These are phyloP conservation scores for Phytophthora rubi DNA, from an alignment of 352 stramenopile species.

Conservation along the genomic window DNA sequence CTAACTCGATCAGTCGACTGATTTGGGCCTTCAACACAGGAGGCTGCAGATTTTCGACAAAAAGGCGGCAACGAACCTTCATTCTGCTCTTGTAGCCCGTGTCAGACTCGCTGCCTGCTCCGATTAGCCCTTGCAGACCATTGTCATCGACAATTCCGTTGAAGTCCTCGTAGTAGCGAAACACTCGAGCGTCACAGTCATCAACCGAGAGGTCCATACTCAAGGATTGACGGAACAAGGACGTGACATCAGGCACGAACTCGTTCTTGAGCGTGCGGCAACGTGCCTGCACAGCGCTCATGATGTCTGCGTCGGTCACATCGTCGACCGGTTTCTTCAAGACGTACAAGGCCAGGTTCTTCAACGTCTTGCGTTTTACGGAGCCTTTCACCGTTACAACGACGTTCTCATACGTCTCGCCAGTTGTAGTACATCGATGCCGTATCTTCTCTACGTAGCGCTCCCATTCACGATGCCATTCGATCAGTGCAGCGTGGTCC, in stretches of 20 bases:
- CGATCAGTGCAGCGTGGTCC: background rate
- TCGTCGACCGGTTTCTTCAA: slow-evolving; percentile 5
- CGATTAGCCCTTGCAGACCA: slow-evolving; percentile 8
- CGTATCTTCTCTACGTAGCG: slow-evolving; percentile 5
- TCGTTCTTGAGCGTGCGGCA: background rate
- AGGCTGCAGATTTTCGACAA: slow-evolving; percentile 9
- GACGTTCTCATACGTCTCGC: slow-evolving; percentile 21
- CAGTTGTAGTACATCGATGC: slow-evolving; percentile 8
- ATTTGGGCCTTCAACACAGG: slow-evolving; percentile 2
- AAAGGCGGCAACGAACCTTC: slow-evolving; percentile 6
- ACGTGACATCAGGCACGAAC: slow-evolving; percentile 12
- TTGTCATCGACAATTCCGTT: slow-evolving; percentile 10
- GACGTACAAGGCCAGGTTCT: slow-evolving; percentile 13
- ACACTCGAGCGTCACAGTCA: slow-evolving; percentile 11
- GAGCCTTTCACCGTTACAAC: slow-evolving; percentile 16
- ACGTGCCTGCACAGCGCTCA: background rate
- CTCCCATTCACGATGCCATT: slow-evolving; percentile 4
- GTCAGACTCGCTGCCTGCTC: slow-evolving; percentile 3
- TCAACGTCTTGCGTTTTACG: background rate
- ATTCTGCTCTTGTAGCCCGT: slow-evolving; percentile 1
- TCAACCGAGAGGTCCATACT: slow-evolving; percentile 12
- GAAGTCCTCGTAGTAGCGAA: slow-evolving; percentile 13
- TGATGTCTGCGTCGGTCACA: slow-evolving; percentile 17
- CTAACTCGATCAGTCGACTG: background rate
- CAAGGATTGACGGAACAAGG: slow-evolving; percentile 8